A percentile compares a stretch with the other conserved stretches of the same genome.
phyloP scores from a whole-genome alignment of 306 rosid species.

The Malus sylvestris region DNA sequence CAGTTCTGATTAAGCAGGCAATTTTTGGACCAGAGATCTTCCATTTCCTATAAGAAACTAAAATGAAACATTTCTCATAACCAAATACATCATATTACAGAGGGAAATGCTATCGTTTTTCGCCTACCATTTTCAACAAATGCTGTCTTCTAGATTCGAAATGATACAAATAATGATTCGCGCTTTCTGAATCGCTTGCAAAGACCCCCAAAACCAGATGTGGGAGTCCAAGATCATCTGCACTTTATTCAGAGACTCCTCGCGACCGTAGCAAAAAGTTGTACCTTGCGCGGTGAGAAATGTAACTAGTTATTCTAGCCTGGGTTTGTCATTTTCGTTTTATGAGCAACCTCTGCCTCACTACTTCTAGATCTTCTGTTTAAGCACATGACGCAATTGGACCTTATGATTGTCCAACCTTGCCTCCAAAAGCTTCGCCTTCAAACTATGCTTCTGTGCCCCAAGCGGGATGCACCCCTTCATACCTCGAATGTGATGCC shows the following conservation, averaged over 20 bases:
- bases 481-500: constrained; percentile 51
- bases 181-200: neutral
- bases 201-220: neutral
- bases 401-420: constrained; percentile 79
- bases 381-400: constrained; percentile 82
- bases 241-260: constrained; percentile 32
- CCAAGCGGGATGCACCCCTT: constrained; percentile 75
- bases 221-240: constrained; percentile 15
- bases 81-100: constrained; percentile 24
- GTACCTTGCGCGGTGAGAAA: constrained; percentile 18
- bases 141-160: constrained; percentile 1
- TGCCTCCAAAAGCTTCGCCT: constrained; percentile 82
- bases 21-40: neutral
- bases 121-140: constrained; percentile 9
- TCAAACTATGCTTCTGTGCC: constrained; percentile 69
- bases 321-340: constrained; percentile 13
- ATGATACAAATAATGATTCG: constrained; percentile 22
- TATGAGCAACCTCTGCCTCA: constrained; percentile 19
- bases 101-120: constrained; percentile 11
- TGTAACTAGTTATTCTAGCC: constrained; percentile 17
- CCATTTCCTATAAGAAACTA: constrained; percentile 2
- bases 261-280: constrained; percentile 13
- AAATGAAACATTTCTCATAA: constrained; percentile 9
- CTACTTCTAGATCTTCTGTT: constrained; percentile 62
- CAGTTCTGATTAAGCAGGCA: neutral